These are phyloP conservation scores for Pittosporum tobira DNA, from an alignment of 129 eudicot species.

Conservation along the genomic window DNA sequence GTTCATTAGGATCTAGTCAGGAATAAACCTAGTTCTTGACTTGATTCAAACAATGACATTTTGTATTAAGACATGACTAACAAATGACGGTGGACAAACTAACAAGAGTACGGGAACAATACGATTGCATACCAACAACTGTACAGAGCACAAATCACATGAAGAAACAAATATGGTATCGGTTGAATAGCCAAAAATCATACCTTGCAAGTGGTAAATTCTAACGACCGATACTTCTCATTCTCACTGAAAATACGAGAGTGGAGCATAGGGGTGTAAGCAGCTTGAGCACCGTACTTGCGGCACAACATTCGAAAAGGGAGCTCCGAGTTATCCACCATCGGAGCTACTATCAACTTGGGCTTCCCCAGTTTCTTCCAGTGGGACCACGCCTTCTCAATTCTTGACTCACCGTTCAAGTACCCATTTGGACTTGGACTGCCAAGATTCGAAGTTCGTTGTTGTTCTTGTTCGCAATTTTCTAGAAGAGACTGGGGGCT, in stretches of 20 bases:
- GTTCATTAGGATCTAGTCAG: too few species aligned
- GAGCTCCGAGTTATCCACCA: slow-evolving; percentile 88
- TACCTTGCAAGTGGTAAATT: slow-evolving; percentile 89
- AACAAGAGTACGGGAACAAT: too few species aligned
- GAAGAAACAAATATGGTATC: too few species aligned
- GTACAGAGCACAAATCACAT: too few species aligned
- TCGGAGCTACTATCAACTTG: slow-evolving; percentile 72
- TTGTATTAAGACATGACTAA: too few species aligned
- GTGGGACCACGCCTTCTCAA: slow-evolving; percentile 88
- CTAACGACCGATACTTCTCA: slow-evolving; percentile 66
- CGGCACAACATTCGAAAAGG: slow-evolving; percentile 87
- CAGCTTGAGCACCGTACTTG: slow-evolving; percentile 82
- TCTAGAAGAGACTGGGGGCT: slow-evolving; percentile 6
- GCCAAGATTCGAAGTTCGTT: slow-evolving; percentile 12
- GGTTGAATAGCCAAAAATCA: too few species aligned
- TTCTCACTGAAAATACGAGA: slow-evolving; percentile 57
- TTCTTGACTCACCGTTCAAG: slow-evolving; percentile 39
- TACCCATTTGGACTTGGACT: slow-evolving; percentile 25
- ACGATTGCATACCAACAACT: too few species aligned
- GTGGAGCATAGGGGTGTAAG: slow-evolving; percentile 92
- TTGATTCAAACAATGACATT: too few species aligned
- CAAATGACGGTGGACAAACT: too few species aligned
- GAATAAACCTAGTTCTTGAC: too few species aligned
- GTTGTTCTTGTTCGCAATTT: neutral
- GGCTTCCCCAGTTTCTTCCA: slow-evolving; percentile 85